A percentile compares a stretch with the other conserved stretches of the same genome.
phyloP scores from a whole-genome alignment of 2,329 filamentous ascomycete species.

The Neospermospora avenae region DNA sequence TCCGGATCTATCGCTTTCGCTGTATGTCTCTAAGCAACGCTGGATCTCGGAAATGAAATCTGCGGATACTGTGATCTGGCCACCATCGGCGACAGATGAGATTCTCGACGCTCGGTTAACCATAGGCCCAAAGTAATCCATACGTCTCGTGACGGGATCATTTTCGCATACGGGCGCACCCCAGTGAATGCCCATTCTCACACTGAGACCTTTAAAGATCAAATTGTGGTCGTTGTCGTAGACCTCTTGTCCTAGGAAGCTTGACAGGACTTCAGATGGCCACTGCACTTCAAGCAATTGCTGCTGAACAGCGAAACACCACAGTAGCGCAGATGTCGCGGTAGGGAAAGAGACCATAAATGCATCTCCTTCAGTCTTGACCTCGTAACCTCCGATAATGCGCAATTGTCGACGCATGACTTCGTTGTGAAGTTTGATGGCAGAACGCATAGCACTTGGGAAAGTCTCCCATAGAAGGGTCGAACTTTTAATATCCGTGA shows the following conservation, averaged over 20 bases:
- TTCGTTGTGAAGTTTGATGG: conserved; percentile 96
- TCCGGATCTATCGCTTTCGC: conserved; percentile 72
- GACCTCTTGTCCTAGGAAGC: conserved; percentile 77
- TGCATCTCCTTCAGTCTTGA: conserved; percentile 98
- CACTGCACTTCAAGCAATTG: conserved; percentile 84
- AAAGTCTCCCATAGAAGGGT: conserved; percentile 95
- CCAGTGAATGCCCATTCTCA: conserved; percentile 97
- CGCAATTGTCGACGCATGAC: conserved; percentile 91
- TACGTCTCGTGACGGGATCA: conserved; percentile 92
- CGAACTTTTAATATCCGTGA: conserved; percentile 99
- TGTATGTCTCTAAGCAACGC: conserved; percentile 82
- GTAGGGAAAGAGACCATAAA: conserved; percentile 99
- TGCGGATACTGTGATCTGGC: conserved; percentile 93
- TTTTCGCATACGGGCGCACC: conserved; percentile 91
- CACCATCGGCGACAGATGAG: conserved; percentile 89
- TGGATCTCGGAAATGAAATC: conserved; percentile 98
- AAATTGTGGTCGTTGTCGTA: conserved; percentile 80
- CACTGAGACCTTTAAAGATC: conserved; percentile 91
- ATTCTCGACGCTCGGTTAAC: conserved; percentile 96
- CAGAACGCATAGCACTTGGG: conserved; percentile 90
- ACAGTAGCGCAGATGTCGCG: conserved; percentile 87
- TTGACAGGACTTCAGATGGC: conserved; percentile 89
- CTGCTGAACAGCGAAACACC: conserved; percentile 93
- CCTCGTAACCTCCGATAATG: conserved; percentile 93
- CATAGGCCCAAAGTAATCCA: conserved; percentile 99